Base-by-base conservation (phyloP, 2,329 filamentous ascomycete species). In the Botrytis hyacinthi region DNA sequence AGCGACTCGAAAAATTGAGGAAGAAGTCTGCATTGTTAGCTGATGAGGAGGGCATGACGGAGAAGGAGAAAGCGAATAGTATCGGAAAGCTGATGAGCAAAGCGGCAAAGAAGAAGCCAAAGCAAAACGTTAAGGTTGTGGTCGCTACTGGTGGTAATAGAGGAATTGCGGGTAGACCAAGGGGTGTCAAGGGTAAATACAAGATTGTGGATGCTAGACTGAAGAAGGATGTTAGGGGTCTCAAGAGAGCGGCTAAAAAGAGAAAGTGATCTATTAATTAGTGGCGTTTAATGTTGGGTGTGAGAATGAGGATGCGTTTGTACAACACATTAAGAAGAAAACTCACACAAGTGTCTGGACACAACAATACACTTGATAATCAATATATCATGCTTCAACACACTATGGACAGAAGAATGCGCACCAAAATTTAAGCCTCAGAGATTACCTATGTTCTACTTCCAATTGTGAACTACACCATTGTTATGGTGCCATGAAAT, bases 151-250 rank as follows among this genome's bases (percentile, higher is more conserved):
- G 95, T 75, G 84, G 88, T 69, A 98, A 98, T 83, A 91, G 90
- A 78, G 95, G 94, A 80, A 90, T 97, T 80, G 89, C 92, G 81
- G 95, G 95, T 32, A 87, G 95, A 78, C 96, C 96, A 4, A 92
- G 90, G 82, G 96, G 95, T 74, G 94, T 97, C 37, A 98, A 97
- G 88, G 95, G 95, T 54, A 91, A 93, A 78, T 99, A 99, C 83
- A 97, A 97, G 87, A 97, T 99, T 87, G 95, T 99, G 72, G 95
- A 98, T 84, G 86, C 93, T 22, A 88, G 96, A 78, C 90, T 98
- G 90, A 98, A 98, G 90, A 98, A 98, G 90, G 96, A 98, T 86
- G 88, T 96, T 72, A 86, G 94, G 81, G 94, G 92, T 3, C 87
- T 95, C 83, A 97, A 97, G 89, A 89, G 95, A 80, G 80, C 89